A percentile compares a stretch with the other conserved stretches of the same genome.
Conservation (phyloP, 176 grass and related monocot species). For the Cocos nucifera region DNA sequence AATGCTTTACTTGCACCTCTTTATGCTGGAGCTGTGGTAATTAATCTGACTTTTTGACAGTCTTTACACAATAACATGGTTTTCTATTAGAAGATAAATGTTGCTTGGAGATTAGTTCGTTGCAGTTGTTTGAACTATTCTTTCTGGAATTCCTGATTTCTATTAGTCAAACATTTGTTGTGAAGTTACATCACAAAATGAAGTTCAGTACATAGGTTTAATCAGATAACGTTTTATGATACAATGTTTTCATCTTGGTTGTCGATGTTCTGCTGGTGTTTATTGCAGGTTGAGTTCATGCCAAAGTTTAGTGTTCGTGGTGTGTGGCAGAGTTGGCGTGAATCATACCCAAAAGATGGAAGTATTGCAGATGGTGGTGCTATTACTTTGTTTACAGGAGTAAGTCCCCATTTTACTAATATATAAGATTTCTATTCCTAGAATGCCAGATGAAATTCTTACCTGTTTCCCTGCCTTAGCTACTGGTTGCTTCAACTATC, state of each 20-base stretch:
- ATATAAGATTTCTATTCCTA: background rate
- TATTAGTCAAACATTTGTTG: too few relatives aligned
- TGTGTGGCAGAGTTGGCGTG: slow-evolving; percentile 87
- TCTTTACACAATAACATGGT: too few relatives aligned
- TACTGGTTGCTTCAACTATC: too few relatives aligned
- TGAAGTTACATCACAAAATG: too few relatives aligned
- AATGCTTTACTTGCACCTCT: slow-evolving; percentile 89
- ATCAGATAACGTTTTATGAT: background rate
- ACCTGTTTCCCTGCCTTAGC: too few relatives aligned
- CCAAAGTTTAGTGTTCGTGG: slow-evolving; percentile 90
- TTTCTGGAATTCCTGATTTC: too few relatives aligned
- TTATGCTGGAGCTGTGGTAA: slow-evolving; percentile 93
- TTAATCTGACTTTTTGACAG: too few relatives aligned
- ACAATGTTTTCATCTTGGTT: slow-evolving; percentile 12
- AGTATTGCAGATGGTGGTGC: slow-evolving; percentile 48
- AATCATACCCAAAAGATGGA: slow-evolving; percentile 61
- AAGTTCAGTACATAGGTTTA: too few relatives aligned
- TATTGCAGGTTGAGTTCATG: slow-evolving; percentile 79
- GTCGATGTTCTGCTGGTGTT: slow-evolving; percentile 14
- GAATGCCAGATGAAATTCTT: too few relatives aligned
- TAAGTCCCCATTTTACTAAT: slow-evolving; percentile 23
- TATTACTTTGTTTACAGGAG: slow-evolving; percentile 95
- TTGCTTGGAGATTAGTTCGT: too few relatives aligned
- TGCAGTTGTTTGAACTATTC: too few relatives aligned
- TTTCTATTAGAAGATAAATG: too few relatives aligned